Percentiles rank a stretch among this genome's conserved stretches.
These are phyloP conservation scores for Talaromyces proteolyticus DNA, from an alignment of 495 filamentous ascomycete species.

Conservation along the genomic window DNA sequence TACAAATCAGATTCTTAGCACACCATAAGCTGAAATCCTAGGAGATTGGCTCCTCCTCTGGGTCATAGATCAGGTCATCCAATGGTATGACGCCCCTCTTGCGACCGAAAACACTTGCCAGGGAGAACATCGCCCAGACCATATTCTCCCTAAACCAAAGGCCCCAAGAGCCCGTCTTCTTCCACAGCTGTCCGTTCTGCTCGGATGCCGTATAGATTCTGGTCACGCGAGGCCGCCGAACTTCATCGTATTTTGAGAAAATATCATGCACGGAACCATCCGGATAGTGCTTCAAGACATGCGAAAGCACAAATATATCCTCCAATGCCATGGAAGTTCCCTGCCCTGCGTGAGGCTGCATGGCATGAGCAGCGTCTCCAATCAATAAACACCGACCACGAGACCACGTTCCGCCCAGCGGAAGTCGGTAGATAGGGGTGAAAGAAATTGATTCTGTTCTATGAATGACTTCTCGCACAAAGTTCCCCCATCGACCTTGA, in stretches of 20 bases:
- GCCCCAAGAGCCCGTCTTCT: conserved; percentile 14
- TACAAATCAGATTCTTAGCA: no score
- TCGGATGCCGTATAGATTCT: conserved; percentile 17
- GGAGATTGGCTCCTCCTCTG: not conserved
- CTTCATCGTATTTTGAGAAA: conserved; percentile 16
- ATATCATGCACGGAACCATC: conserved; percentile 12
- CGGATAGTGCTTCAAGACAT: conserved; percentile 20
- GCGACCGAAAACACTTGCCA: conserved; percentile 11
- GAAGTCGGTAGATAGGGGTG: conserved; percentile 44
- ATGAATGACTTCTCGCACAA: conserved; percentile 32
- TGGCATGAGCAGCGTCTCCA: conserved; percentile 39
- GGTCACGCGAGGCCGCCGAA: conserved; percentile 24
- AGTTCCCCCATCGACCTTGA: conserved; percentile 33
- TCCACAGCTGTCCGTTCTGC: conserved; percentile 14
- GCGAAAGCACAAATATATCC: conserved; percentile 30
- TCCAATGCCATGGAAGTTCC: conserved; percentile 41
- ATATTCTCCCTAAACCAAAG: conserved; percentile 22
- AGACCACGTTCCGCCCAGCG: conserved; percentile 35
- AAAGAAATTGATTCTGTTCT: conserved; percentile 34
- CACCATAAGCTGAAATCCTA: not conserved
- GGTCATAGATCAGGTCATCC: not conserved
- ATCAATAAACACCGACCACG: conserved; percentile 26
- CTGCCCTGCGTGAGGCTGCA: conserved; percentile 39
- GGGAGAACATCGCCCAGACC: conserved; percentile 8
- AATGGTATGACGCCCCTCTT: not conserved